phyloP scores from a whole-genome alignment of 2,329 filamentous ascomycete species.

The Fusarium nematophilum region DNA sequence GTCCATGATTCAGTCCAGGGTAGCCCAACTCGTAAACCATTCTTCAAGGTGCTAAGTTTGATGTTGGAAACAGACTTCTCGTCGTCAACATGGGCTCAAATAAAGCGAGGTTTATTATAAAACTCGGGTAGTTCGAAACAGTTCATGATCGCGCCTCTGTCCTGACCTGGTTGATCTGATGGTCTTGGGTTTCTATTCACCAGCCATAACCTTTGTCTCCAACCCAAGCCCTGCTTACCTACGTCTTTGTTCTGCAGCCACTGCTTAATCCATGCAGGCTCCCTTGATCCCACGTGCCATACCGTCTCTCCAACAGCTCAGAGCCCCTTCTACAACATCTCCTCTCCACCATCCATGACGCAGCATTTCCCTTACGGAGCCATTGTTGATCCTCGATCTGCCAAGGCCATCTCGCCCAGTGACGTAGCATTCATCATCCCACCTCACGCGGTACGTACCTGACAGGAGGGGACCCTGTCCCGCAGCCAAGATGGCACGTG shows the following conservation, averaged over 20 bases:
- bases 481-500: neutral
- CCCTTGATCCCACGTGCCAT: neutral
- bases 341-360: slow-evolving; percentile 20
- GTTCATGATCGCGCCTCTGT: neutral
- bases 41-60: too few species aligned
- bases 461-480: slow-evolving; percentile 31
- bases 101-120: too few species aligned
- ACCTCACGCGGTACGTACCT: slow-evolving; percentile 30
- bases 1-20: too few species aligned
- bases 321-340: neutral
- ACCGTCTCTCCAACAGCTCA: neutral
- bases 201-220: too few species aligned
- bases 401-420: slow-evolving; percentile 34
- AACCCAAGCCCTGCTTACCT: too few species aligned
- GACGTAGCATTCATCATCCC: slow-evolving; percentile 31
- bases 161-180: neutral
- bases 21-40: too few species aligned
- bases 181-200: neutral
- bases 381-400: slow-evolving; percentile 11
- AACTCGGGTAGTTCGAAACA: too few species aligned
- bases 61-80: neutral
- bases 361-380: neutral
- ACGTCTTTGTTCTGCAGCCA: too few species aligned
- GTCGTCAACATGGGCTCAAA: too few species aligned
- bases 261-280: too few species aligned